Conservation (phyloP, 345 rosid species). For the Citrus sinensis region DVS_A1.0 CM039165.1:29737001-29737500, state of each 20-base stretch:
- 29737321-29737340: slow-evolving; percentile 40
- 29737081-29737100: background rate
- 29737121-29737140: background rate
- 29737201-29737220: background rate
- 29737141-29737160: background rate
- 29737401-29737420: slow-evolving; percentile 65
- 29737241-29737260: background rate
- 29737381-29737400: slow-evolving; percentile 44
- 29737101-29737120: background rate
- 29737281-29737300: slow-evolving; percentile 46
- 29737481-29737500: slow-evolving; percentile 66
- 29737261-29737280: slow-evolving; percentile 18
- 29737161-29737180: background rate
- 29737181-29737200: background rate
- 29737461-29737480: slow-evolving; percentile 55
- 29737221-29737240: background rate
- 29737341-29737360: slow-evolving; percentile 40
- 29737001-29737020: background rate
- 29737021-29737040: background rate
- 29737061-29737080: background rate
- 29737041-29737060: background rate
- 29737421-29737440: slow-evolving; percentile 33
- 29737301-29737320: slow-evolving; percentile 64
- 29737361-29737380: slow-evolving; percentile 37
- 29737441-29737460: slow-evolving; percentile 45